phyloP scores from a whole-genome alignment of 768 basidiomycete species.

The Rhodocollybia butyracea region DNA sequence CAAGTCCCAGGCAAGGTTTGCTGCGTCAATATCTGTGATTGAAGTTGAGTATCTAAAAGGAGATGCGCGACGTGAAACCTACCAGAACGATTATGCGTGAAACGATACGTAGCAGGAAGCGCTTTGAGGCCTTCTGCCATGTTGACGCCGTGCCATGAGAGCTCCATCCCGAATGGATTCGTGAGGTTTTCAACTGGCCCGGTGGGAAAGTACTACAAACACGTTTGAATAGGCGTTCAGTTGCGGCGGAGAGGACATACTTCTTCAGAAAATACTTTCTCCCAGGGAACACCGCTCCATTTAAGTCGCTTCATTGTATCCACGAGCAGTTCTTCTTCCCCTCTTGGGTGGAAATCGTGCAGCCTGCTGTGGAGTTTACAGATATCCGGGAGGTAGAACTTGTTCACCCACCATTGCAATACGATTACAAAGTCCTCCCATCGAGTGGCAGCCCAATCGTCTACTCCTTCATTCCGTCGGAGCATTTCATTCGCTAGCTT shows the following conservation, averaged over 20 bases:
- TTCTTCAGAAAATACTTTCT: conserved; percentile 46
- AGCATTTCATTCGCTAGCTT: conserved; percentile 52
- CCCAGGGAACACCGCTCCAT: conserved; percentile 52
- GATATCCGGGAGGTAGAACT: no score
- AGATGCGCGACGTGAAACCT: neutral
- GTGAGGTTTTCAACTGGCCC: conserved; percentile 10
- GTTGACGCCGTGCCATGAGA: conserved; percentile 52
- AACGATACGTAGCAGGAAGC: conserved; percentile 50
- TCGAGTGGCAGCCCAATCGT: conserved; percentile 49
- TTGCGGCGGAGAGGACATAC: conserved; percentile 16
- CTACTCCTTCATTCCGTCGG: conserved; percentile 44
- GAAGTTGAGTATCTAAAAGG: neutral
- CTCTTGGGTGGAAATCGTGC: conserved; percentile 49
- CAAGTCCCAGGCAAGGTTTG: conserved; percentile 51
- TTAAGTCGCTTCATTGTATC: conserved; percentile 54
- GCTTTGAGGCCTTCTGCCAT: conserved; percentile 59
- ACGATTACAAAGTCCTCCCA: conserved; percentile 59
- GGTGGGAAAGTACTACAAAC: conserved; percentile 5
- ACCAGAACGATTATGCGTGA: conserved; percentile 56
- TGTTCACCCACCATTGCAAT: conserved; percentile 43
- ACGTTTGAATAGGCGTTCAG: neutral
- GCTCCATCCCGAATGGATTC: conserved; percentile 8
- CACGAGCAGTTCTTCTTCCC: conserved; percentile 43
- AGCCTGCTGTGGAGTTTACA: conserved; percentile 30
- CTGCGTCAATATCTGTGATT: conserved; percentile 41